phyloP scores from a whole-genome alignment of 2,329 filamentous ascomycete species.

The Hypoxylon sp. region DNA sequence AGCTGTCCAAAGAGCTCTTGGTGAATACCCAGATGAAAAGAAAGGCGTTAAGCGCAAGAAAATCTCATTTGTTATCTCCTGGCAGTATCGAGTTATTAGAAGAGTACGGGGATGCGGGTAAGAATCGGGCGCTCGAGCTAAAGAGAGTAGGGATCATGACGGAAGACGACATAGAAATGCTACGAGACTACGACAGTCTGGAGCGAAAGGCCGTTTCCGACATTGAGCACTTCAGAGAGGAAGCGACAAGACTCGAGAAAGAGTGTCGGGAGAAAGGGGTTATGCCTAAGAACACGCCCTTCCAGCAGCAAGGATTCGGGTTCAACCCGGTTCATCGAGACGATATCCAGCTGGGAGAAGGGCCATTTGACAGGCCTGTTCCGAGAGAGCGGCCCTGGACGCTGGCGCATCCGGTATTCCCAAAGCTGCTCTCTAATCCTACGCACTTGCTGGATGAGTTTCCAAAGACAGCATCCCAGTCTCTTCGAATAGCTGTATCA shows the following conservation, averaged over 20 bases:
- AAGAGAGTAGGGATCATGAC: conserved; percentile 46
- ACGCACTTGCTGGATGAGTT: conserved; percentile 52
- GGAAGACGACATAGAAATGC: conserved; percentile 54
- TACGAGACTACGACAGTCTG: conserved; percentile 52
- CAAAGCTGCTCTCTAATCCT: conserved; percentile 58
- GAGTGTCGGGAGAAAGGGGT: conserved; percentile 53
- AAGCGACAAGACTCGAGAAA: conserved; percentile 48
- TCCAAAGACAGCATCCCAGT: conserved; percentile 52
- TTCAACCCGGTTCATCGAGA: conserved; percentile 51
- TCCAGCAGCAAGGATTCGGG: conserved; percentile 52
- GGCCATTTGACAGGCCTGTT: conserved; percentile 22
- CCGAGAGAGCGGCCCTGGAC: conserved; percentile 35
- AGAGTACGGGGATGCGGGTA: conserved; percentile 44
- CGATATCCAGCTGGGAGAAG: conserved; percentile 53
- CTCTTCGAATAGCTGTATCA: conserved; percentile 50
- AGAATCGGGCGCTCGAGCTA: conserved; percentile 46
- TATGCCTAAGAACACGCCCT: conserved; percentile 53
- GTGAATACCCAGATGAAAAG: conserved; percentile 53
- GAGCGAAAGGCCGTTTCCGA: conserved; percentile 46
- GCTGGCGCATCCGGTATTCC: conserved; percentile 53
- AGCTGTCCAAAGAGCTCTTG: conserved; percentile 57
- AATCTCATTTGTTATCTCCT: conserved; percentile 33
- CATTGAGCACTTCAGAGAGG: conserved; percentile 46
- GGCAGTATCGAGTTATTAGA: conserved; percentile 37
- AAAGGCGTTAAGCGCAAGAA: conserved; percentile 39